Evolutionary conservation across 805 yeast genomes (phyloP).

Genomic region (Ogataea pignaliae): DNA sequence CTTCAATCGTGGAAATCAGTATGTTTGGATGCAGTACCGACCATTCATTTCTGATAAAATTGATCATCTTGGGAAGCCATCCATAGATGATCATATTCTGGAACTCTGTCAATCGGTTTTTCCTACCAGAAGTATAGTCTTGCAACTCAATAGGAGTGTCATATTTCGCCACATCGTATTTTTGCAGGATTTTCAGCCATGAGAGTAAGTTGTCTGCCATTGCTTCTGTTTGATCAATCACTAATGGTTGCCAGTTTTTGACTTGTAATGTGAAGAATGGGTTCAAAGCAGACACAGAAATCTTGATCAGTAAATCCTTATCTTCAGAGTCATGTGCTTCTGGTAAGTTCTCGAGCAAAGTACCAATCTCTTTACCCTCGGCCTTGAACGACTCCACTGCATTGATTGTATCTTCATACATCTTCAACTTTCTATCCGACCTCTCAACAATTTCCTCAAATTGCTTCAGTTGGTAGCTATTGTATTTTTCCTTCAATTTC

Average conservation of each 20-base stretch:
- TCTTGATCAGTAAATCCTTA: conserved; percentile 6
- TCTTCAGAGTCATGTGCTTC: conserved; percentile 6
- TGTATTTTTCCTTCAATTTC: conserved; percentile 9
- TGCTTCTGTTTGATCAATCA: conserved; percentile 24
- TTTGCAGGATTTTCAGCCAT: conserved; percentile 22
- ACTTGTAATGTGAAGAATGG: conserved; percentile 19
- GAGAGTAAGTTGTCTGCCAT: conserved; percentile 27
- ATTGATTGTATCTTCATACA: conserved; percentile 1
- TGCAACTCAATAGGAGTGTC: neutral
- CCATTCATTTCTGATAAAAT: conserved; percentile 33
- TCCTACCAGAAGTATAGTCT: too few relatives aligned
- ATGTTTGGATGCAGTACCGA: conserved; percentile 33
- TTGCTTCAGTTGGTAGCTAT: conserved; percentile 13
- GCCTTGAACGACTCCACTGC: neutral
- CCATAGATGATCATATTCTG: conserved; percentile 32
- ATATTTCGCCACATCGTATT: conserved; percentile 1
- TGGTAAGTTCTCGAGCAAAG: conserved; percentile 1
- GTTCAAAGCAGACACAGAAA: conserved; percentile 18
- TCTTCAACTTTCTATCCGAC: conserved; percentile 5
- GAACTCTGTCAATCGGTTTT: conserved; percentile 18
- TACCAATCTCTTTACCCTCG: neutral
- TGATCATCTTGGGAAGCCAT: conserved; percentile 33
- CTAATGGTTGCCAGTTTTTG: conserved; percentile 35
- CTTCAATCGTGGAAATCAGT: conserved; percentile 36
- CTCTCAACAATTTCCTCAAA: conserved; percentile 1